phyloP scores from a whole-genome alignment of 768 basidiomycete genomes.

The Mycena latifolia region DNA sequence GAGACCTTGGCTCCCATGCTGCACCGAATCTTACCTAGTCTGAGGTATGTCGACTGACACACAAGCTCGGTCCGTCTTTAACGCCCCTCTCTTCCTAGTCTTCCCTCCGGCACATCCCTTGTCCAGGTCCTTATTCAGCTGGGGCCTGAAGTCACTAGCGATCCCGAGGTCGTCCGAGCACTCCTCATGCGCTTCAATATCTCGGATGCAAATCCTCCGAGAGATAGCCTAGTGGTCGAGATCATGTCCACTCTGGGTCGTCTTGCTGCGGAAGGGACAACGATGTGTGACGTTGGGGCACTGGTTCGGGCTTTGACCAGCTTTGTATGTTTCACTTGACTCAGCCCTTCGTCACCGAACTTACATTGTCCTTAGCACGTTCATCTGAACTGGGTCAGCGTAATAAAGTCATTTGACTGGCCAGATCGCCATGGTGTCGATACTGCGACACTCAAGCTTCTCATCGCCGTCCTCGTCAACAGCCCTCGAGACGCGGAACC shows the following conservation, averaged over 20 bases:
- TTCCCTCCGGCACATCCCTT: constrained; percentile 74
- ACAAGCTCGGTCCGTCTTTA: constrained; percentile 34
- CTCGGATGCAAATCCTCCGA: constrained; percentile 77
- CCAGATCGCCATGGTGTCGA: constrained; percentile 88
- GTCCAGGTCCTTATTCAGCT: constrained; percentile 83
- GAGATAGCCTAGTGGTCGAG: constrained; percentile 78
- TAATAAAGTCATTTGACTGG: constrained; percentile 90
- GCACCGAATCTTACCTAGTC: constrained; percentile 76
- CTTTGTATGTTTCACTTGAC: constrained; percentile 66
- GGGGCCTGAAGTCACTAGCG: constrained; percentile 83
- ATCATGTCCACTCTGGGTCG: constrained; percentile 76
- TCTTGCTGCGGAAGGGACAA: constrained; percentile 78
- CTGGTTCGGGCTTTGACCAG: constrained; percentile 79
- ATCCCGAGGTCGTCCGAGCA: constrained; percentile 76
- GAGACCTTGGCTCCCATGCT: constrained; percentile 82
- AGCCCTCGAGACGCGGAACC: constrained; percentile 81
- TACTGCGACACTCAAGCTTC: constrained; percentile 88
- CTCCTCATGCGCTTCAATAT: constrained; percentile 83
- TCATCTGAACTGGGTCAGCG: constrained; percentile 81
- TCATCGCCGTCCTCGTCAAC: constrained; percentile 89
- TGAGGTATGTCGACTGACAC: constrained; percentile 65
- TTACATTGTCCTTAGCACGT: constrained; percentile 59
- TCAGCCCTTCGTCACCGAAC: neutral
- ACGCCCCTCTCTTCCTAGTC: constrained; percentile 53
- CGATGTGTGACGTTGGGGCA: constrained; percentile 80